Evolutionary conservation across 2,329 filamentous ascomycete species (phyloP).

Genomic region (Ophiostoma populinum): DNA sequence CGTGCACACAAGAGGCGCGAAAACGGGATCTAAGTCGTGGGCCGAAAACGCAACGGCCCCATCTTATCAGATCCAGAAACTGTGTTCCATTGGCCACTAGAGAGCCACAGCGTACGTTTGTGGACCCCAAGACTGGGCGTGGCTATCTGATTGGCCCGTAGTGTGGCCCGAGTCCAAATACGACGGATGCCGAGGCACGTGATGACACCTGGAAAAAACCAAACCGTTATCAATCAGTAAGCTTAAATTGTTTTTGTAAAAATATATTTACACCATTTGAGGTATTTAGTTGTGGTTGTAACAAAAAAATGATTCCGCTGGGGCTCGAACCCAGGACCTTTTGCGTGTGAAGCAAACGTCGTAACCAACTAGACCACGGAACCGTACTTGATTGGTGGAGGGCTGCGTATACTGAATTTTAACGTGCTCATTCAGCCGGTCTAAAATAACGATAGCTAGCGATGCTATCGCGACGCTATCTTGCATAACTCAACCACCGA

Average conservation of each 20-base stretch:
- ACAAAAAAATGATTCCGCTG: conserved; percentile 1
- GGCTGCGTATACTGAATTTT: fast-evolving
- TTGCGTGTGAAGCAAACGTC: conserved; percentile 5
- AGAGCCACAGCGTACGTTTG: neutral
- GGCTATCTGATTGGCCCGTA: conserved; percentile 7
- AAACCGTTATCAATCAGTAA: neutral
- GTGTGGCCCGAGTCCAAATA: neutral
- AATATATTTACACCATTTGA: too few relatives aligned
- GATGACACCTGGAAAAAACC: neutral
- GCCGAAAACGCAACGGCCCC: too few relatives aligned
- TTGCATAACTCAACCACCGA: too few relatives aligned
- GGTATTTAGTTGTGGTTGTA: too few relatives aligned
- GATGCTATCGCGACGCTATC: neutral
- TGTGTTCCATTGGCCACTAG: conserved; percentile 4
- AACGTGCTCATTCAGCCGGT: too few relatives aligned
- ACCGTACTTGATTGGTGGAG: neutral
- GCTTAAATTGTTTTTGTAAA: neutral
- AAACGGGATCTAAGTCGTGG: too few relatives aligned
- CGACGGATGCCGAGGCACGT: neutral
- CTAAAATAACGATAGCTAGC: neutral
- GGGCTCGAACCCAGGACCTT: conserved; percentile 5
- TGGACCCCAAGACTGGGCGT: neutral
- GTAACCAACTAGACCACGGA: conserved; percentile 5
- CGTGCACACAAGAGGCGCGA: too few relatives aligned
- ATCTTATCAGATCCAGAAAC: conserved; percentile 12